Percentiles rank a stretch among this genome's conserved stretches.
phyloP scores from a whole-genome alignment of 768 basidiomycete genomes.

The Leccinum subtestaceum region DNA sequence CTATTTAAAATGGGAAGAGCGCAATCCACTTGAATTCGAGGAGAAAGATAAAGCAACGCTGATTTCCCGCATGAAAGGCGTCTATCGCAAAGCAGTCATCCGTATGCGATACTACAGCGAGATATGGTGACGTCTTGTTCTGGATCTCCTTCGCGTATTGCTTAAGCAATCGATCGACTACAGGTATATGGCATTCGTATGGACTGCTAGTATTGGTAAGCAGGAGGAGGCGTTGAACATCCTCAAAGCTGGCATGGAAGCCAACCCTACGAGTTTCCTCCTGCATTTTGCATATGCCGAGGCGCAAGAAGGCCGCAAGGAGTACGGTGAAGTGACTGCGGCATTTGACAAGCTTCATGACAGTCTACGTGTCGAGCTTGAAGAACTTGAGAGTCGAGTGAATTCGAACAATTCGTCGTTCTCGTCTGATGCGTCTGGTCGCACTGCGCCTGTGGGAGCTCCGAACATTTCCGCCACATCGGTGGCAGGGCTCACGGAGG shows the following conservation, averaged over 20 bases:
- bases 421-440: constrained; percentile 34
- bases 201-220: constrained; percentile 73
- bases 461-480: constrained; percentile 12
- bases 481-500: constrained; percentile 21
- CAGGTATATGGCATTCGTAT: constrained; percentile 90
- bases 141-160: neutral
- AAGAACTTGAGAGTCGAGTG: constrained; percentile 49
- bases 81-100: constrained; percentile 86
- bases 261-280: constrained; percentile 84
- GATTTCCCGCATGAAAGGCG: constrained; percentile 69
- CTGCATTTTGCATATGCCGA: constrained; percentile 91
- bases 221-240: constrained; percentile 79
- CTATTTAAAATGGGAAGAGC: constrained; percentile 94
- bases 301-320: constrained; percentile 57
- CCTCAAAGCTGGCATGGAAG: constrained; percentile 81
- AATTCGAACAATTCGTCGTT: constrained; percentile 39
- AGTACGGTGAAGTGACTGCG: constrained; percentile 65
- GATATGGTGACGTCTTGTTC: constrained; percentile 63
- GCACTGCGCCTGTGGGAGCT: constrained; percentile 25
- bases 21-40: constrained; percentile 90
- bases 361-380: constrained; percentile 63
- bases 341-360: constrained; percentile 73
- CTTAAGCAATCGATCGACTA: constrained; percentile 11
- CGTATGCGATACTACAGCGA: constrained; percentile 94
- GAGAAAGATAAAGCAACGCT: constrained; percentile 71